Conservation (phyloP, 768 basidiomycete genomes). For the Lepiota venenata region DNA sequence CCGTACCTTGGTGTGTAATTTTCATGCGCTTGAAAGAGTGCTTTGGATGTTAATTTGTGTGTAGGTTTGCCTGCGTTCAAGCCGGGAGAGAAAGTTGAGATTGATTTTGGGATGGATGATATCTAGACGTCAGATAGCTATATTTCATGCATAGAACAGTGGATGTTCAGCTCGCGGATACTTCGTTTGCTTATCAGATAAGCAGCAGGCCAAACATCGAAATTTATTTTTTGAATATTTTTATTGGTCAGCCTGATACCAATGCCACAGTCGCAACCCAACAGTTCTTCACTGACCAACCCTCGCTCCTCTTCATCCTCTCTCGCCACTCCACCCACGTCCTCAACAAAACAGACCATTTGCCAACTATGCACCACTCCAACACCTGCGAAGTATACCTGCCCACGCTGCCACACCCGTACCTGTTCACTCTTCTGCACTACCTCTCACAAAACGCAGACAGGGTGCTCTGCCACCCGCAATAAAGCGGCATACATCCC, state of each 20-base stretch:
- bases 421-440: constrained; percentile 78
- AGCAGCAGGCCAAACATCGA: too few relatives aligned
- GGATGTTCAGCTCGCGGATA: too few relatives aligned
- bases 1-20: constrained; percentile 87
- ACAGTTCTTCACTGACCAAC: too few relatives aligned
- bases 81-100: constrained; percentile 97
- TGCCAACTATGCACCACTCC: constrained; percentile 17
- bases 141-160: too few relatives aligned
- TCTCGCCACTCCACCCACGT: neutral
- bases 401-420: constrained; percentile 67
- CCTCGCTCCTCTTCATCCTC: neutral
- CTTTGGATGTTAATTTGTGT: constrained; percentile 10
- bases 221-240: too few relatives aligned
- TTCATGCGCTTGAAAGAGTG: constrained; percentile 1
- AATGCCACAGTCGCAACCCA: neutral
- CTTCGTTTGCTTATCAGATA: neutral
- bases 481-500: constrained; percentile 72
- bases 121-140: constrained; percentile 37
- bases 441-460: constrained; percentile 56
- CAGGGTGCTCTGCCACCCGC: constrained; percentile 67
- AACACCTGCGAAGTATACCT: constrained; percentile 62
- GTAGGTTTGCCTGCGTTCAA: constrained; percentile 95
- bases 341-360: constrained; percentile 11
- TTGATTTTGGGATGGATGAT: constrained; percentile 87
- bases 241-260: neutral